Evolutionary conservation across 1,139 yeast species (phyloP), one percentile per base, ranked within the genome.

Genomic region (Hemisphaericaspora lyxosophila): DNA sequence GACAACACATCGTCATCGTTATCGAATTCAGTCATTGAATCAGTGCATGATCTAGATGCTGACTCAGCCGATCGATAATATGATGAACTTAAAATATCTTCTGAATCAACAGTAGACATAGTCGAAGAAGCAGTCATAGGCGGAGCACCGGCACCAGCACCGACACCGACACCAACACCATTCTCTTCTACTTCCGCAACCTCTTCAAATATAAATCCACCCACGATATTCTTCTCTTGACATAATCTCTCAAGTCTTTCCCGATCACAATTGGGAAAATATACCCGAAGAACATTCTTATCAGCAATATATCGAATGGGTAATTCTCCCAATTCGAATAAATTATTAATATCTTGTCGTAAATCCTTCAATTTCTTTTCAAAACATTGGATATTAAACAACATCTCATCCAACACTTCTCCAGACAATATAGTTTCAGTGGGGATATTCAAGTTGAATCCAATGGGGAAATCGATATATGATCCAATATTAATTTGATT

Each of bases 261-360:
- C 12, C 64, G 59, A 44, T 79, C 82, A 47, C 80, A 70, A 53
- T 79, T 80, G 19, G 84, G 80, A 52, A 80, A 80, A 51, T 73
- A 77, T 33, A 80, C 72, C 44, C 79, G 59, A 31, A 77, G 59
- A 18, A 69, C 62, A 40, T 60, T 54, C 36, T 59, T 58, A n/a
- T 50, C 50, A 9, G 55, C 42, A 24, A 62, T 49, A 44, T 63
- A 67, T 43, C 67, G 70, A 42, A 75, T 57, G 8, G 82, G 81
- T 45, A 75, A 61, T 41, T 73, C 51, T 64, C 86, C 67, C 64
- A 79, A 44, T 53, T 64, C 58, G 60, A 71, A 70, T 51, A 55
- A 73, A 49, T 45, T 52, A 36, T 45, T 56, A 50, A 57, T 73
- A 55, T 59, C 77, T 54, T 32, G 53, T 46, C 49, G 70, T 42